Percentiles rank a stretch among this genome's conserved stretches.
Evolutionary conservation across 768 basidiomycete species (phyloP).

Genomic region (Leccinum sublutescens): DNA sequence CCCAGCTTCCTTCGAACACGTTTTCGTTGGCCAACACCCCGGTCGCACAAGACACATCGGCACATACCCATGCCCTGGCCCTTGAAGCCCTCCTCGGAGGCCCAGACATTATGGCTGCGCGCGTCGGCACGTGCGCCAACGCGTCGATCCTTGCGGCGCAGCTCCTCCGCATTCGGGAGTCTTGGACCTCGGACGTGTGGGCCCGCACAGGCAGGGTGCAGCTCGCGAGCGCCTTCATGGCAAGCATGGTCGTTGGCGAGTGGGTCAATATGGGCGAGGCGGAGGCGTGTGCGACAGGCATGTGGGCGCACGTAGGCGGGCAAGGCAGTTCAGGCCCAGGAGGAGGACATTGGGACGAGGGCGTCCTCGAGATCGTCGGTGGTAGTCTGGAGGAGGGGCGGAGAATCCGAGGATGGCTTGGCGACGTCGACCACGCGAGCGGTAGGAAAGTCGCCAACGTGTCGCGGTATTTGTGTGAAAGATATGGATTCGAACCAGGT

Average conservation of each 20-base stretch:
- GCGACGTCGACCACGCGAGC: conserved; percentile 73
- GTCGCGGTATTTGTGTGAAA: conserved; percentile 72
- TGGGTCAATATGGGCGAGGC: conserved; percentile 73
- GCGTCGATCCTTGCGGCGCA: conserved; percentile 74
- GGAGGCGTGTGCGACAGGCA: conserved; percentile 74
- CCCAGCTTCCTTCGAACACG: conserved; percentile 62
- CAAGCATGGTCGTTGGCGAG: conserved; percentile 67
- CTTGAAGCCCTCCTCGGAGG: conserved; percentile 77
- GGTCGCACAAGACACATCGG: conserved; percentile 75
- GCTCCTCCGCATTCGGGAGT: conserved; percentile 74
- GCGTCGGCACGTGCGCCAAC: conserved; percentile 71
- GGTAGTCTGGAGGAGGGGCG: conserved; percentile 73
- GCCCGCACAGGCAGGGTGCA: conserved; percentile 72
- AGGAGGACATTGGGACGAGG: conserved; percentile 72
- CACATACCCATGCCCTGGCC: conserved; percentile 72
- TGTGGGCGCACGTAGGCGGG: conserved; percentile 58
- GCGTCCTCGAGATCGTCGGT: conserved; percentile 72
- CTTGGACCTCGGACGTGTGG: conserved; percentile 77
- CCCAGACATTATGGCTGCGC: conserved; percentile 71
- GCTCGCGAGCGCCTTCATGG: conserved; percentile 73
- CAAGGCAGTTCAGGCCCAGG: conserved; percentile 34
- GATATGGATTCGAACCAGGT: conserved; percentile 82
- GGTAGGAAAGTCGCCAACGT: conserved; percentile 64
- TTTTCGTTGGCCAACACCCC: conserved; percentile 76
- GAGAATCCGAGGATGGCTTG: conserved; percentile 73